Evolutionary conservation across 306 rosid species (phyloP).

Genomic region (Fagus sylvatica): DNA sequence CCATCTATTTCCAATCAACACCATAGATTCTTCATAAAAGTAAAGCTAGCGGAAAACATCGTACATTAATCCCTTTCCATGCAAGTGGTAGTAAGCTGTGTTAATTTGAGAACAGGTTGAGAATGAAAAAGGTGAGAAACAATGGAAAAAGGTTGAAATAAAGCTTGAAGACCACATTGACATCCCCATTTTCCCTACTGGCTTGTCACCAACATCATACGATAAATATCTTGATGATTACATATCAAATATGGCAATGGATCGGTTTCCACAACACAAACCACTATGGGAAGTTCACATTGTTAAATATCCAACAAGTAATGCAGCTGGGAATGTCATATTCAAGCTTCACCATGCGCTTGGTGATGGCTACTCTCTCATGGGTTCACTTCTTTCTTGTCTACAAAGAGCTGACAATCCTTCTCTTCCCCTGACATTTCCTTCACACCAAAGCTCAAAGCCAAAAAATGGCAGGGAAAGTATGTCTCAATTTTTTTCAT

Average conservation of each 20-base stretch:
- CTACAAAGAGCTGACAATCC: constrained; percentile 50
- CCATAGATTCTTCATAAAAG: no score
- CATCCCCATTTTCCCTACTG: constrained; percentile 30
- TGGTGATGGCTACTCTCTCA: constrained; percentile 66
- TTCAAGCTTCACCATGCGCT: constrained; percentile 64
- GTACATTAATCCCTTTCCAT: not conserved
- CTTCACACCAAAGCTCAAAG: constrained; percentile 29
- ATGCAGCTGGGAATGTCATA: constrained; percentile 32
- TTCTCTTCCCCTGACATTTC: constrained; percentile 55
- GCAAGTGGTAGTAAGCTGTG: not conserved
- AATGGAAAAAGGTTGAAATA: constrained; percentile 55
- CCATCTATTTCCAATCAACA: no score
- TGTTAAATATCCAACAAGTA: constrained; percentile 45
- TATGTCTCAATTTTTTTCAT: constrained; percentile 18
- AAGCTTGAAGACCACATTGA: constrained; percentile 45
- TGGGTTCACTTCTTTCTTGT: constrained; percentile 67
- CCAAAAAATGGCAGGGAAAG: not conserved
- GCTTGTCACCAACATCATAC: constrained; percentile 24
- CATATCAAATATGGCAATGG: constrained; percentile 35
- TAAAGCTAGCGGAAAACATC: no score
- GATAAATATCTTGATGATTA: constrained; percentile 38
- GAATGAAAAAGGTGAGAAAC: constrained; percentile 36
- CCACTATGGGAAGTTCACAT: constrained; percentile 64
- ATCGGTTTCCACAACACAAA: constrained; percentile 32
- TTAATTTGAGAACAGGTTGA: constrained; percentile 27